phyloP scores from a whole-genome alignment of 2,329 filamentous ascomycete species.

The Rutstroemia sp. region DNA sequence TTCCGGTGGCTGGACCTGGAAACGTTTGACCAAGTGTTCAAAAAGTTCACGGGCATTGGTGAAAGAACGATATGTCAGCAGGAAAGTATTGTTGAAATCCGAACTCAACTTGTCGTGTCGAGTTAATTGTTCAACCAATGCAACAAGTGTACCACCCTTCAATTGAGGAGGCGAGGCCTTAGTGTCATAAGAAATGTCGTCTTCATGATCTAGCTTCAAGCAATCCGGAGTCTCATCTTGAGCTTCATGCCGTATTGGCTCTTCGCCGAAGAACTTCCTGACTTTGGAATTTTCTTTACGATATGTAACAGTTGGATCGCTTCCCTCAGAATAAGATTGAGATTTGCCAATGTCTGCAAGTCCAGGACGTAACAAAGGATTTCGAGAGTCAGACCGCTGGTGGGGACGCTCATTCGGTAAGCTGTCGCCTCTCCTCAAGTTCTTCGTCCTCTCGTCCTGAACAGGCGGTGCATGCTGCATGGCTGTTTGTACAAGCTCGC shows the following conservation, averaged over 20 bases:
- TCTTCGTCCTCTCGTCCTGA: slow-evolving; percentile 35
- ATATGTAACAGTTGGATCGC: slow-evolving; percentile 39
- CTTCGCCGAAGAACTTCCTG: slow-evolving; percentile 59
- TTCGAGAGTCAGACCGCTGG: slow-evolving; percentile 48
- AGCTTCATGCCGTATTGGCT: slow-evolving; percentile 35
- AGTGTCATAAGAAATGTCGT: slow-evolving; percentile 81
- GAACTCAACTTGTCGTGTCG: slow-evolving; percentile 93
- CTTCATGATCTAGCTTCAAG: slow-evolving; percentile 77
- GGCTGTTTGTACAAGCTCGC: slow-evolving; percentile 65
- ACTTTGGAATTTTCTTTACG: slow-evolving; percentile 58
- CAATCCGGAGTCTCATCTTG: slow-evolving; percentile 78
- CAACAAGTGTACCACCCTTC: slow-evolving; percentile 82
- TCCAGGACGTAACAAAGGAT: slow-evolving; percentile 20
- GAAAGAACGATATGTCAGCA: slow-evolving; percentile 93
- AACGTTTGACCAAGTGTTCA: slow-evolving; percentile 83
- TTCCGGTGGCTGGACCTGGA: slow-evolving; percentile 85
- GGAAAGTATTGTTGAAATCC: slow-evolving; percentile 94
- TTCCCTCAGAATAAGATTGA: slow-evolving; percentile 54
- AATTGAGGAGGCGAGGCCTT: slow-evolving; percentile 71
- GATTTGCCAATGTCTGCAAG: slow-evolving; percentile 31
- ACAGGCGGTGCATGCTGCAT: slow-evolving; percentile 33
- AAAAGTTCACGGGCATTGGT: slow-evolving; percentile 87
- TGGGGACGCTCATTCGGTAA: slow-evolving; percentile 50
- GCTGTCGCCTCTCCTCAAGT: slow-evolving; percentile 49
- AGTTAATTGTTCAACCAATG: slow-evolving; percentile 89